Base-by-base conservation (phyloP, 805 yeast species). In the Metschnikowia noctiluminum region DNA sequence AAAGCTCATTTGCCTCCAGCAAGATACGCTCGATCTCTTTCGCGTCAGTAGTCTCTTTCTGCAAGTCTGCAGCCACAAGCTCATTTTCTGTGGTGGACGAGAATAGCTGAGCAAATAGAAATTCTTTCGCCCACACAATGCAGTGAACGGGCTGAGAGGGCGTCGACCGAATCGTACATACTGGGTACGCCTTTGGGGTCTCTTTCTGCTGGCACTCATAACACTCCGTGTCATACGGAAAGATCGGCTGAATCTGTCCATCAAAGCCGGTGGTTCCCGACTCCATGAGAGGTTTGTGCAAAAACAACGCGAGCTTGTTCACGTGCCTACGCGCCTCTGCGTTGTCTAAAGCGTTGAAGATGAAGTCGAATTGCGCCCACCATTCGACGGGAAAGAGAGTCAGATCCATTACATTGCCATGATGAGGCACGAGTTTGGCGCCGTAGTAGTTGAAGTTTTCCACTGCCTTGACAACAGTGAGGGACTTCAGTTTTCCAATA, bases 71-170 rank as follows among this genome's bases (percentile, higher is more conserved):
- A n/a, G 51, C 54, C 32, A 49, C 55, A 42, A 40, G 57, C 48
- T 46, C 48, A 59, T 59, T 39, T 57, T 64, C 41, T 42, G 59
- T 21, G 48, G 67, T 74, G 42, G 81, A 82, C 16, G 82, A 83
- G 63, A 90, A 92, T 35, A 94, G 71, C 61, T 89, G 95, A 26
- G 80, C 76, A 62, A 94, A 90, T 44, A 94, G 68, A 61, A 89
- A 95, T 58, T 87, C 89, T 63, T 94, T 94, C 8, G 97, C 96
- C 99, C 99, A 94, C 1, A 95, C 96, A 27, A 94, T 85, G 65
- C 97, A 90, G 62, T 94, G 99, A 6, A 94, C 85, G 0, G 97
- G 97, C 62, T 87, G 90, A 0, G 96, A 88, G 0, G 99, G 99
- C 0, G 99, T 94, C 6, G 97, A 89, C 54, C 99, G 76, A 50